Evolutionary conservation across 2,329 filamentous ascomycete species (phyloP).

Genomic region (Alternaria brassicicola): DNA sequence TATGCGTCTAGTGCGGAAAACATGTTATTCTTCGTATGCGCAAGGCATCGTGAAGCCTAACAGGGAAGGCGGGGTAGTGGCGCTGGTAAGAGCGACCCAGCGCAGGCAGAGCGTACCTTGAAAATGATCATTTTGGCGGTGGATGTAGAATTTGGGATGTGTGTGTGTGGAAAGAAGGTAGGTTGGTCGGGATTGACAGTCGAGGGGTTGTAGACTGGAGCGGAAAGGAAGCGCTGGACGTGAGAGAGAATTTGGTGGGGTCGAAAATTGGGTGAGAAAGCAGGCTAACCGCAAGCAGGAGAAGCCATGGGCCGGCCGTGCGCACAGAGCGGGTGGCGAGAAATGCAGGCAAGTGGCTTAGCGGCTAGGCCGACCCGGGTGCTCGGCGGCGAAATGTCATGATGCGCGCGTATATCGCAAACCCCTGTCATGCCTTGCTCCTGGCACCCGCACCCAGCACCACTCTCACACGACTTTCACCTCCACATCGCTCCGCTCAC

Average conservation of each 20-base stretch:
- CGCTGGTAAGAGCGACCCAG: conserved; percentile 29
- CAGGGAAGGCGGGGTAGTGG: conserved; percentile 34
- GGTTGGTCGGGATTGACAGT: conserved; percentile 14
- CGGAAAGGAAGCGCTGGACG: conserved; percentile 23
- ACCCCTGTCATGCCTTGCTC: conserved; percentile 2
- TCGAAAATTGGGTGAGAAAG: conserved; percentile 30
- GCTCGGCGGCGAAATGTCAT: conserved; percentile 24
- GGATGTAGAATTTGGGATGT: conserved; percentile 9
- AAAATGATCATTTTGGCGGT: conserved; percentile 60
- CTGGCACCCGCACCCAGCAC: conserved; percentile 28
- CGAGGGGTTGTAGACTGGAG: conserved; percentile 22
- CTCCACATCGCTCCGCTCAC: conserved; percentile 36
- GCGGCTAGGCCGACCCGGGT: not conserved
- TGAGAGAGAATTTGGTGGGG: conserved; percentile 34
- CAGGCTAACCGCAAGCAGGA: conserved; percentile 13
- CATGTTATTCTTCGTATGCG: conserved; percentile 6
- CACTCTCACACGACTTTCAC: conserved; percentile 42
- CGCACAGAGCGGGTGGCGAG: not conserved
- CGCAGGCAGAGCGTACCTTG: conserved; percentile 54
- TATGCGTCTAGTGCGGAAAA: not conserved
- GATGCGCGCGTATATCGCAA: conserved; percentile 22
- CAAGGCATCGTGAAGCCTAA: conserved; percentile 20
- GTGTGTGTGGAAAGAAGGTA: conserved; percentile 18
- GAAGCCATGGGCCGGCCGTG: not conserved
- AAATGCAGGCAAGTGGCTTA: not conserved